phyloP scores from a whole-genome alignment of 2,329 filamentous ascomycete species.

The Penicillium capsulatum region DNA sequence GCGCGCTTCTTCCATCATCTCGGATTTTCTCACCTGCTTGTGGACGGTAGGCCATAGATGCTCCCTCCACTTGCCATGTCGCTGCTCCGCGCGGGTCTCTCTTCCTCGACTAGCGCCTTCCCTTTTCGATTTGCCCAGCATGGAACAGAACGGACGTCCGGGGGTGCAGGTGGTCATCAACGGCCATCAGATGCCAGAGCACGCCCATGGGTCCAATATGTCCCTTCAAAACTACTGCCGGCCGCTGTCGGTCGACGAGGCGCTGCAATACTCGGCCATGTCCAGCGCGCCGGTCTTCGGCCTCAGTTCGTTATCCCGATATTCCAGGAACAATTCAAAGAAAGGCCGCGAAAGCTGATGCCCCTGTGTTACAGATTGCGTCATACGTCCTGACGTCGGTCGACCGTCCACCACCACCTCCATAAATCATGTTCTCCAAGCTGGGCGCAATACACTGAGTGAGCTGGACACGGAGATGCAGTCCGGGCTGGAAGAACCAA shows the following conservation, averaged over 20 bases:
- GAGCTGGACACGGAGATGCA: constrained; percentile 67
- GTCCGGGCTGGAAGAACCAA: constrained; percentile 53
- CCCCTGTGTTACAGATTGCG: constrained; percentile 32
- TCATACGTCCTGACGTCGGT: constrained; percentile 41
- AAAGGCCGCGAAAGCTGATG: constrained; percentile 20
- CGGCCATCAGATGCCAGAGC: constrained; percentile 28
- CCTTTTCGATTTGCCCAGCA: constrained; percentile 24
- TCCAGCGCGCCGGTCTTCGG: constrained; percentile 48
- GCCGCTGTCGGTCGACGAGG: constrained; percentile 45
- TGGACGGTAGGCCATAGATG: constrained; percentile 20
- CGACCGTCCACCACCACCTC: constrained; percentile 39
- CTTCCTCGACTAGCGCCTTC: constrained; percentile 22
- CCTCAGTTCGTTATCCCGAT: constrained; percentile 33
- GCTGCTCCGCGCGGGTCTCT: constrained; percentile 28
- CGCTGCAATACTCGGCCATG: constrained; percentile 49
- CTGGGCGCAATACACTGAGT: constrained; percentile 55
- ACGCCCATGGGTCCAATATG: constrained; percentile 25
- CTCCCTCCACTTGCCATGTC: constrained; percentile 28
- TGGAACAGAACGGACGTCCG: constrained; percentile 40
- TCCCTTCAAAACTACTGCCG: constrained; percentile 27
- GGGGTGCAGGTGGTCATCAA: constrained; percentile 43
- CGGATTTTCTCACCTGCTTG: background rate
- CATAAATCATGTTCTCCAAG: constrained; percentile 48
- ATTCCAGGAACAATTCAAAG: constrained; percentile 5
- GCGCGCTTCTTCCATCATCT: background rate